Base-by-base conservation (phyloP, 495 filamentous ascomycete species). In the Talaromyces stipitatus region DNA sequence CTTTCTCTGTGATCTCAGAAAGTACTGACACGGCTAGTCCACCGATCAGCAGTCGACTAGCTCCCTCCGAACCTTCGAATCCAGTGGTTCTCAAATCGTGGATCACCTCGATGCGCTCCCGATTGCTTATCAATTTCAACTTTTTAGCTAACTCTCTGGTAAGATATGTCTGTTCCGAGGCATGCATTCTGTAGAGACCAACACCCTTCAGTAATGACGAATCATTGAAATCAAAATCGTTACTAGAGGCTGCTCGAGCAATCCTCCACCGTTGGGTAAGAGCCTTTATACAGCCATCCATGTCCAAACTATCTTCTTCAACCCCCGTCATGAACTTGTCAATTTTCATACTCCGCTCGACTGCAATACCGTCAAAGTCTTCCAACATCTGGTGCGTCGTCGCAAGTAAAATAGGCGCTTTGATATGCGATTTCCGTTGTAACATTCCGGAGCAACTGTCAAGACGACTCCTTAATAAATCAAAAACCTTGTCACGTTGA, bases 341-440 rank as follows among this genome's bases (percentile, higher is more conserved):
- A 30, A 76, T 68, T 38, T 74, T 69, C 8, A 60, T 61, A 55
- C 73, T 68, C 55, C 69, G 66, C 12, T 60, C 62, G 14, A 10
- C 24, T 23, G 67, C 67, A 14, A 76, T 57, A 47, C 75, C 74
- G 53, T 78, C 73, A 41, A 78, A 76, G 47, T 75, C 75, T 54
- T 76, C 73, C 23, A 78, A 58, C 2, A 70, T 68, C 64, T 76
- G 72, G 36, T 76, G 67, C 11, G 66, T 74, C 59, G 74, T 75
- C 55, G 74, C 74, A 12, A 76, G 60, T 5, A 69, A 69, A 22
- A 75, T 69, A 7, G 71, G 73, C 30, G 71, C 71, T 23, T 36
- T 12, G 3, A 7, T 18, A 54, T 43, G 10, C 11, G 23, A 18
- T 29, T 45, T 47, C 14, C 33, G 23, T 18, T 27, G 45, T n/a